phyloP scores from a whole-genome alignment of 768 basidiomycete genomes.

The Xerocomellus intermedius region DNA sequence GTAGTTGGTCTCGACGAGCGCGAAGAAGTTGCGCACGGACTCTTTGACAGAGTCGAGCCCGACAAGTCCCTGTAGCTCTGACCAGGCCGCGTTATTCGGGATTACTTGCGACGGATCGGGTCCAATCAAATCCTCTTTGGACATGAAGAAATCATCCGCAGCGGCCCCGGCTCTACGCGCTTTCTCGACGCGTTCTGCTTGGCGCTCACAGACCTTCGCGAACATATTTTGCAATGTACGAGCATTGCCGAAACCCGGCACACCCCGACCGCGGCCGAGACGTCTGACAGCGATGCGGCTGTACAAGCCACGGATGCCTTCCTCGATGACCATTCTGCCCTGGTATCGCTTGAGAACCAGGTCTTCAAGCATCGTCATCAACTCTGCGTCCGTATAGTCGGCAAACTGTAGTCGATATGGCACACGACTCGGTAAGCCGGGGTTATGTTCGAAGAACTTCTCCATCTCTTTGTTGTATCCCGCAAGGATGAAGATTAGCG shows the following conservation, averaged over 20 bases:
- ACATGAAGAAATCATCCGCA: constrained; percentile 51
- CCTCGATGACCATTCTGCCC: constrained; percentile 54
- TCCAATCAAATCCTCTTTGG: constrained; percentile 59
- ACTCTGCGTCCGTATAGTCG: constrained; percentile 59
- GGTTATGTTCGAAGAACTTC: constrained; percentile 74
- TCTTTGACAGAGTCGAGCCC: constrained; percentile 60
- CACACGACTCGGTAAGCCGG: constrained; percentile 66
- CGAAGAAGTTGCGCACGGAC: constrained; percentile 47
- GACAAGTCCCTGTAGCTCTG: constrained; percentile 47
- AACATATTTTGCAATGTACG: constrained; percentile 56
- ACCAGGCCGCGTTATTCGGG: constrained; percentile 47
- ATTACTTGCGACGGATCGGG: constrained; percentile 56
- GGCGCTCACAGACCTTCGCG: constrained; percentile 46
- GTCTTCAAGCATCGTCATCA: constrained; percentile 53
- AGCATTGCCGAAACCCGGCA: constrained; percentile 65
- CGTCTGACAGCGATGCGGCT: constrained; percentile 34
- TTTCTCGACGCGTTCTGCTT: constrained; percentile 48
- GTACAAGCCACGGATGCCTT: constrained; percentile 53
- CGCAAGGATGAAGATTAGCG: constrained; percentile 65
- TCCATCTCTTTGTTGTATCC: constrained; percentile 76
- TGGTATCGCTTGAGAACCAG: constrained; percentile 45
- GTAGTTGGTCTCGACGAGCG: constrained; percentile 52
- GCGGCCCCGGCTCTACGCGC: constrained; percentile 38
- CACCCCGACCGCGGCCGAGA: constrained; percentile 15
- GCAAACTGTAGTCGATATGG: constrained; percentile 57